Base-by-base conservation (phyloP, 225 moss, liverwort and hornwort genomes). In the Climacium dendroides region DNA sequence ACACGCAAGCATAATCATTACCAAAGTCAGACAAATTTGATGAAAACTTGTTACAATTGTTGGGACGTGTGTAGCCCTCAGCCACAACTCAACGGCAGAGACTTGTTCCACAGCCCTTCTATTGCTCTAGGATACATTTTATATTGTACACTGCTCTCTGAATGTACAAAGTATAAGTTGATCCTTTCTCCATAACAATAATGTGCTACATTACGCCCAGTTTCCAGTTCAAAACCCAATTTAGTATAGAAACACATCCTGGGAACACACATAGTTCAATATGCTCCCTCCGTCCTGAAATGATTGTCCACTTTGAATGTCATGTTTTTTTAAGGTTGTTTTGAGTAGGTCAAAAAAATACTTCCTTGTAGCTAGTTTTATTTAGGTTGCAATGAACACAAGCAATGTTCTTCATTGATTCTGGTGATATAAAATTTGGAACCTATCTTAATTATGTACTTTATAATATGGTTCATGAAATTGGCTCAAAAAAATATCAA, bases 61-160 rank as follows among this genome's bases (percentile, higher is more conserved):
- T 73, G 90, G 89, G 90, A 53, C 92, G 73, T 89, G 92, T 92
- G 92, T 92, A 92, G 92, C 90, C 90, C 92, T 92, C 92, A 89
- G 87, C 92, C 92, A 90, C 79, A 45, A 71, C 92, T 92, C 85
- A 81, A 90, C 85, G 85, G 89, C 90, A 87, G 92, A 92, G 92
- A 92, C 89, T 90, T 92, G 92, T 92, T 92, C 90, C 90, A 92
- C 90, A 90, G 87, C 92, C 90, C 92, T 89, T 63, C 52, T 82
- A 53, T 88, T 92, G 80, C 79, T 92, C 81, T 92, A 8, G 92
- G 88, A 93, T 91, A 84, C 84, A 54, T 62, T 67, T 80, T 72
- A 63, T 69, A 60, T 81, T 69, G 88, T 78, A 86, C 83, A 91
- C 78, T 86, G 60, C 64, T 84, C 91, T 89, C 72, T 64, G 84